These are phyloP conservation scores for Flagelloscypha sp. DNA, from an alignment of 768 basidiomycete species.

Conservation along the genomic window DNA sequence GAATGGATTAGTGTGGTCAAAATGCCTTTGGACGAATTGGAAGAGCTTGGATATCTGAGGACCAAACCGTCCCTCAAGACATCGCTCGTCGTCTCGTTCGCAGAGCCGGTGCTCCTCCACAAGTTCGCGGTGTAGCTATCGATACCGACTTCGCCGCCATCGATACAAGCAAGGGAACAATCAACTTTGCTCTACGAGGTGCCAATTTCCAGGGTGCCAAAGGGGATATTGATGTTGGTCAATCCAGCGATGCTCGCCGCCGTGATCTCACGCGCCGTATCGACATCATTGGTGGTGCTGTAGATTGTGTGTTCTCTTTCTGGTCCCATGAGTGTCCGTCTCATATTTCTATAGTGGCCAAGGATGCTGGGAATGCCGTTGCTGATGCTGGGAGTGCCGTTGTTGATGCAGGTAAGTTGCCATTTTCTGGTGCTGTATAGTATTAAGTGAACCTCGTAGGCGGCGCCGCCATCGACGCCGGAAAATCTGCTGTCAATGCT, in stretches of 20 bases:
- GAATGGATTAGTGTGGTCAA: conserved; percentile 26
- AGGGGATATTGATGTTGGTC: conserved; percentile 13
- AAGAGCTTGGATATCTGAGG: conserved; percentile 28
- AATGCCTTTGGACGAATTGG: conserved; percentile 36
- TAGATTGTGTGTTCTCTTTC: no score
- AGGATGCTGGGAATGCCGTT: conserved; percentile 17
- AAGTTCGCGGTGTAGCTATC: conserved; percentile 32
- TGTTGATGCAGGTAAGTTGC: no score
- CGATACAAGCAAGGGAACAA: conserved; percentile 19
- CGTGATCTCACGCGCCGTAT: no score
- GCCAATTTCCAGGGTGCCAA: conserved; percentile 15
- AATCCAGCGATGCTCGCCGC: no score
- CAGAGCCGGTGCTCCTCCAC: conserved; percentile 23
- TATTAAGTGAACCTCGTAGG: no score
- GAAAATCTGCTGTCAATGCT: no score
- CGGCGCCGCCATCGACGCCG: no score
- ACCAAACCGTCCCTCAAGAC: conserved; percentile 33
- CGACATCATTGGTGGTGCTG: no score
- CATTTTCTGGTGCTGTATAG: no score
- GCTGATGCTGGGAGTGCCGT: no score
- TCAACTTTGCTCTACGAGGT: conserved; percentile 17
- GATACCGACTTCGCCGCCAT: conserved; percentile 29
- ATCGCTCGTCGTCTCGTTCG: conserved; percentile 23
- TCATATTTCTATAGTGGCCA: no score
- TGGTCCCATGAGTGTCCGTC: no score